Conservation (phyloP, 805 yeast species). For the Priceomyces haplophilus region DNA sequence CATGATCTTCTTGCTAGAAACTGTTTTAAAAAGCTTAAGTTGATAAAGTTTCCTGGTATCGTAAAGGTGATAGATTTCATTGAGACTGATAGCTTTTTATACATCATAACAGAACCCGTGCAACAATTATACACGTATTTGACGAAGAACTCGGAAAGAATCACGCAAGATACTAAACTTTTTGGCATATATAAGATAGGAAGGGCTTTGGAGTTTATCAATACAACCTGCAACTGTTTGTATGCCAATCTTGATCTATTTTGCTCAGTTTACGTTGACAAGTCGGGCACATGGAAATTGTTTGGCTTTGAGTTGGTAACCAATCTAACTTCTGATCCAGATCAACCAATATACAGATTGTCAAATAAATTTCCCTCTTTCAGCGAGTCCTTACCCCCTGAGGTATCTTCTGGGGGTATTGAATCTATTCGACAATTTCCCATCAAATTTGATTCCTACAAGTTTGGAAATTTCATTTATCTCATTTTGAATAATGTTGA, state of each 20-base stretch:
- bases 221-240: conserved; percentile 53
- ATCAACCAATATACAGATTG: conserved; percentile 40
- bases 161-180: conserved; percentile 36
- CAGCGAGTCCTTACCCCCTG: conserved; percentile 43
- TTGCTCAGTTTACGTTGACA: conserved; percentile 59
- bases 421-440: conserved; percentile 35
- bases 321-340: conserved; percentile 44
- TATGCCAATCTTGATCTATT: conserved; percentile 58
- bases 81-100: conserved; percentile 55
- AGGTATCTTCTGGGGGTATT: conserved; percentile 45
- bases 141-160: conserved; percentile 21
- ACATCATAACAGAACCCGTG: conserved; percentile 67
- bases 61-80: conserved; percentile 59
- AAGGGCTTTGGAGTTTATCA: conserved; percentile 54
- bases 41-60: conserved; percentile 68
- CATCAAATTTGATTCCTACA: conserved; percentile 60
- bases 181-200: conserved; percentile 59
- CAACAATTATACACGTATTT: conserved; percentile 46
- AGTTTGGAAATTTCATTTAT: conserved; percentile 55
- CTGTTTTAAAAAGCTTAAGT: conserved; percentile 45
- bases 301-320: conserved; percentile 76
- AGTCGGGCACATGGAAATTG: conserved; percentile 77
- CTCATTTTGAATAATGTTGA: conserved; percentile 36
- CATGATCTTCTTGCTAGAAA: conserved; percentile 33
- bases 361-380: conserved; percentile 23